A percentile compares a stretch with the other conserved stretches of the same genome.
Conservation (phyloP, 2,329 filamentous ascomycete genomes). For the Talaromyces sp. region DNA sequence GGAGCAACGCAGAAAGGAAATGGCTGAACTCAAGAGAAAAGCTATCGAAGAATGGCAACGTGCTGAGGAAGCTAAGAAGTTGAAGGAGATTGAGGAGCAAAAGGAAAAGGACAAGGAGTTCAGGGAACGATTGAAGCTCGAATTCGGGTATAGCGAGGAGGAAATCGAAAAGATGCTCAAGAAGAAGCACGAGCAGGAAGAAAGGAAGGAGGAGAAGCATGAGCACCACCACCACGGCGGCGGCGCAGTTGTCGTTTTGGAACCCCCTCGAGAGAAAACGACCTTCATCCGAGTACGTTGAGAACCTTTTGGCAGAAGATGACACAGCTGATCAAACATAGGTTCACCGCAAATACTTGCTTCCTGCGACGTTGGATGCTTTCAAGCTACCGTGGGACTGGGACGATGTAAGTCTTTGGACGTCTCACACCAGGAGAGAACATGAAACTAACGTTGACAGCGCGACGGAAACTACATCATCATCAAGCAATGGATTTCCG, state of each 20-base stretch:
- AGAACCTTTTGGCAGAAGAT: background rate
- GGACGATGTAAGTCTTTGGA: slow-evolving; percentile 40
- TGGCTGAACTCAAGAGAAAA: slow-evolving; percentile 46
- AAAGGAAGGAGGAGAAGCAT: slow-evolving; percentile 30
- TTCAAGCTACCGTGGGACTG: slow-evolving; percentile 48
- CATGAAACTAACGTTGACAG: slow-evolving; percentile 28
- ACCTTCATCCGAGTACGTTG: slow-evolving; percentile 44
- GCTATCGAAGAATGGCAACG: slow-evolving; percentile 53
- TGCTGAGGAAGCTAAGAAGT: slow-evolving; percentile 47
- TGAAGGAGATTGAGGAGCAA: slow-evolving; percentile 48
- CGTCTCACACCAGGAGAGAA: background rate
- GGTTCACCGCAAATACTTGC: slow-evolving; percentile 46
- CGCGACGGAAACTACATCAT: slow-evolving; percentile 64
- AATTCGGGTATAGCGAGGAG: slow-evolving; percentile 41
- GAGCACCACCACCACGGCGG: slow-evolving; percentile 10
- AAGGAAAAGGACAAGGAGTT: slow-evolving; percentile 53
- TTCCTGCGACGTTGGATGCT: slow-evolving; percentile 45
- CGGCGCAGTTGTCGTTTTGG: slow-evolving; percentile 19
- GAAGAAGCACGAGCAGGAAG: slow-evolving; percentile 34
- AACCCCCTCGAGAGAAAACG: slow-evolving; percentile 22
- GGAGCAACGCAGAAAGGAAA: slow-evolving; percentile 31
- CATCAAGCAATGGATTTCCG: slow-evolving; percentile 69
- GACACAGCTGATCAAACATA: slow-evolving; percentile 19
- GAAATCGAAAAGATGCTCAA: slow-evolving; percentile 43
- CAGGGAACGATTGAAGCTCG: slow-evolving; percentile 35